Evolutionary conservation across 2,329 filamentous ascomycete genomes (phyloP).

Genomic region (Grosmannia serpens): DNA sequence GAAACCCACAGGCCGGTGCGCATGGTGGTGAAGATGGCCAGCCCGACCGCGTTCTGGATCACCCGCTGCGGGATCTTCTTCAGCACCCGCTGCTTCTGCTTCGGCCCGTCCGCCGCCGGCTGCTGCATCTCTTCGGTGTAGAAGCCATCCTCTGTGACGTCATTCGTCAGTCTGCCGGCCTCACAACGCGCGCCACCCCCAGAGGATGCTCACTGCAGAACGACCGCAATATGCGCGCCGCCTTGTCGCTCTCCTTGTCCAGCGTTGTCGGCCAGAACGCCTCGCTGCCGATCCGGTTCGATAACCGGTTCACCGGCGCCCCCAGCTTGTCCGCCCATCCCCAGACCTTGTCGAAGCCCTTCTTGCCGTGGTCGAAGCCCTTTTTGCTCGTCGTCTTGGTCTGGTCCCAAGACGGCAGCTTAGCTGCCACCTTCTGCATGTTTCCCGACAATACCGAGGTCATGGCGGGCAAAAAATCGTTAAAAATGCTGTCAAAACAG

Average conservation of each 20-base stretch:
- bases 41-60: conserved; percentile 52
- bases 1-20: conserved; percentile 45
- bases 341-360: conserved; percentile 66
- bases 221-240: conserved; percentile 59
- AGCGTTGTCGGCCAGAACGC: conserved; percentile 66
- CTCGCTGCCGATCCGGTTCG: conserved; percentile 46
- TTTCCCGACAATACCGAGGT: conserved; percentile 8
- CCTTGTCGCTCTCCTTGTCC: conserved; percentile 66
- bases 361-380: conserved; percentile 33
- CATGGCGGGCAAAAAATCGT: not conserved
- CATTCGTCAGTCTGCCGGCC: not conserved
- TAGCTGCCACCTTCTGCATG: conserved; percentile 24
- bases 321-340: conserved; percentile 50
- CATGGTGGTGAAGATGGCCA: conserved; percentile 60
- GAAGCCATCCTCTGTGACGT: conserved; percentile 36
- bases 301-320: conserved; percentile 12
- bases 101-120: conserved; percentile 10
- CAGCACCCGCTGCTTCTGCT: conserved; percentile 28
- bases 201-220: conserved; percentile 45
- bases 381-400: conserved; percentile 29
- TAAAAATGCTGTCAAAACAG: not conserved
- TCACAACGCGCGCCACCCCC: too few relatives aligned
- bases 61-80: conserved; percentile 47
- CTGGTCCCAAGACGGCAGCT: conserved; percentile 36
- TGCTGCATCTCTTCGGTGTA: conserved; percentile 25